Base-by-base conservation (phyloP, 225 moss, liverwort and hornwort genomes). In the Polytrichum formosum region DNA sequence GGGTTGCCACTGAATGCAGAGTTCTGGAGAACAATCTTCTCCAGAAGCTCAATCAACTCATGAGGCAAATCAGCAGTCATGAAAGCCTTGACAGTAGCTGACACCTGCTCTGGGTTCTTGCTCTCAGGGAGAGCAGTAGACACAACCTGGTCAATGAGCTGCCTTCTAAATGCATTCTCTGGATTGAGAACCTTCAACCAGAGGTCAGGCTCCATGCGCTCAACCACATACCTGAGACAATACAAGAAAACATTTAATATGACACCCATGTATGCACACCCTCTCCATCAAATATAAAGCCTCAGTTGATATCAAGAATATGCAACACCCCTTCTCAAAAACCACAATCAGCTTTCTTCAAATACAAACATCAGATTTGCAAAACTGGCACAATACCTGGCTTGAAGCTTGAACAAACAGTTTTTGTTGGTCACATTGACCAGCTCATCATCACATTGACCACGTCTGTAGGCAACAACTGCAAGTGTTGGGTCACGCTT, bases 61-160 rank as follows among this genome's bases (percentile, higher is more conserved):
- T 92, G 90, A 1, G 92, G 92, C 60, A 92, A 78, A 74, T 92
- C 90, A n/a, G 90, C 90, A 63, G 90, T 90, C 92, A 92, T 92
- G 73, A 92, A 92, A 23, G 92, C 92, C 83, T 92, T 92, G 0
- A 92, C 92, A 61, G 92, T 92, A 27, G 92, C 92, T 46, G 92
- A 90, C 62, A 92, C 92, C 70, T 92, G 92, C 70, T 90, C 92
- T 70, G 92, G 92, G 63, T 76, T 88, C 75, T 88, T 90, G 79
- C 92, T 88, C 74, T 90, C 92, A 46, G 90, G 90, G 30, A 90
- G 71, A n/a, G 90, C 90, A 62, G 90, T 92, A 61, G 92, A 90
- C 28, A 92, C 92, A 25, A 92, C 92, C 81, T 92, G 92, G 64
- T 92, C 92, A 83, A 92, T 90, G 76, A 92, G 84, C 74, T 88